A percentile compares a stretch with the other conserved stretches of the same genome.
These are phyloP conservation scores for Ilex aquifolium DNA, from an alignment of 257 asterid species.

Conservation along the genomic window DNA sequence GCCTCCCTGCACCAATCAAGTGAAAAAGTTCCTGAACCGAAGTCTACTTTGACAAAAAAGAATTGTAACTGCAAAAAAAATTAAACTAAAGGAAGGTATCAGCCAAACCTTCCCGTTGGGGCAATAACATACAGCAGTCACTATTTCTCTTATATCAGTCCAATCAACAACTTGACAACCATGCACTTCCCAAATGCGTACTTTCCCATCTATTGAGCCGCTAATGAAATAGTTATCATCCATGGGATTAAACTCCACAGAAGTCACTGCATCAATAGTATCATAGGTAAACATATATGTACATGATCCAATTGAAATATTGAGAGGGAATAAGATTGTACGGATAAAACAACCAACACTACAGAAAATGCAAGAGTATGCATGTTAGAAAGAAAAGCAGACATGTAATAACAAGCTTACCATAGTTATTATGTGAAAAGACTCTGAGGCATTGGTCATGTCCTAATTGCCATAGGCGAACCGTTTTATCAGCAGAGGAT, in stretches of 20 bases:
- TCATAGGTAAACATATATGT: not conserved
- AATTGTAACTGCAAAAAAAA: not conserved
- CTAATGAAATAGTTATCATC: constrained; percentile 76
- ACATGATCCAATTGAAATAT: not conserved
- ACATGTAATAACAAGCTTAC: constrained; percentile 24
- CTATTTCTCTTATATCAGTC: constrained; percentile 71
- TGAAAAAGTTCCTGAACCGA: constrained; percentile 7
- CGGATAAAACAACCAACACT: not conserved
- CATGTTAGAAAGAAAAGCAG: not conserved
- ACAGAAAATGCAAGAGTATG: not conserved
- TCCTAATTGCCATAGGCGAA: constrained; percentile 87
- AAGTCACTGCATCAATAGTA: constrained; percentile 58
- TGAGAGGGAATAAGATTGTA: not conserved
- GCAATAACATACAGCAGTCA: constrained; percentile 63
- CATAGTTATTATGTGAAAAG: constrained; percentile 74
- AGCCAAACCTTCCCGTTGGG: constrained; percentile 76
- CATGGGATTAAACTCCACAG: constrained; percentile 72
- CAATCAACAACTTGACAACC: constrained; percentile 72
- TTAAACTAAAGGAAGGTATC: not conserved
- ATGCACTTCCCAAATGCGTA: constrained; percentile 77
- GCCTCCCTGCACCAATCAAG: constrained; percentile 55
- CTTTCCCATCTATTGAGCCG: constrained; percentile 81
- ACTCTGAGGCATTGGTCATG: constrained; percentile 58
- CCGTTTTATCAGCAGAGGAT: constrained; percentile 82
- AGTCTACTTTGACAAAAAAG: not conserved